A percentile compares a stretch with the other conserved stretches of the same genome.
These are phyloP conservation scores for Gnomoniopsis smithogilvyi DNA, from an alignment of 2,329 filamentous ascomycete species.

Conservation along the genomic window DNA sequence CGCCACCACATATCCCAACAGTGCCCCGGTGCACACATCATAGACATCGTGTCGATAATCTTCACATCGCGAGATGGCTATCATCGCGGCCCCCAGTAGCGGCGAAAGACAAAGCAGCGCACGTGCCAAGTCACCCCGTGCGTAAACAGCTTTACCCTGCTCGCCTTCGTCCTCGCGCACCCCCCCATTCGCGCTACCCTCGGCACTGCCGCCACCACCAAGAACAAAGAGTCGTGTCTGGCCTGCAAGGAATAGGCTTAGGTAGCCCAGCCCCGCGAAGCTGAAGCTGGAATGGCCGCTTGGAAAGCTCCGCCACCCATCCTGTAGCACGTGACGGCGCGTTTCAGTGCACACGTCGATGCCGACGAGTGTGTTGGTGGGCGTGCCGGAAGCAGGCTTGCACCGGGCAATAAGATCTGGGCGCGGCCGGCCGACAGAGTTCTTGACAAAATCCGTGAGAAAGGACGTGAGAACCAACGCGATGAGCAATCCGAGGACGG, in stretches of 20 bases:
- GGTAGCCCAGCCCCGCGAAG: constrained; percentile 74
- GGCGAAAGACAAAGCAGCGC: constrained; percentile 57
- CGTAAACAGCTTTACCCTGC: constrained; percentile 19
- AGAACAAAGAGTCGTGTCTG: constrained; percentile 57
- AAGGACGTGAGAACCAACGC: constrained; percentile 74
- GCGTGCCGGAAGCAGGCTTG: constrained; percentile 57
- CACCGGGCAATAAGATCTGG: constrained; percentile 71
- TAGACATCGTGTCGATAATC: constrained; percentile 72
- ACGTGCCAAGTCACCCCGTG: constrained; percentile 47
- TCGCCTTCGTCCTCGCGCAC: constrained; percentile 7
- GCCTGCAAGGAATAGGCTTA: constrained; percentile 67
- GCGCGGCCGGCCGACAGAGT: constrained; percentile 72
- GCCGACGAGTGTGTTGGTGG: constrained; percentile 52
- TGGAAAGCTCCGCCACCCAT: constrained; percentile 82
- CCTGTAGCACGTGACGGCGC: constrained; percentile 66
- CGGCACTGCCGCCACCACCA: constrained; percentile 27
- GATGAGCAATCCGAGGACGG: constrained; percentile 76
- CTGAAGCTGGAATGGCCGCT: constrained; percentile 77
- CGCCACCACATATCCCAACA: constrained; percentile 57
- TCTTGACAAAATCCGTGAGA: constrained; percentile 89
- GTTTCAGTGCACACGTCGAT: constrained; percentile 72
- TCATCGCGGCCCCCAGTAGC: constrained; percentile 60
- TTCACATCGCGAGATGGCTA: constrained; percentile 66
- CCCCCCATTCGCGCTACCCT: not conserved
- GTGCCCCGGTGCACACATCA: constrained; percentile 60